Evolutionary conservation across 805 yeast species (phyloP), one percentile per base, ranked within the genome.

Genomic region (Zygoascus ofunaensis): DNA sequence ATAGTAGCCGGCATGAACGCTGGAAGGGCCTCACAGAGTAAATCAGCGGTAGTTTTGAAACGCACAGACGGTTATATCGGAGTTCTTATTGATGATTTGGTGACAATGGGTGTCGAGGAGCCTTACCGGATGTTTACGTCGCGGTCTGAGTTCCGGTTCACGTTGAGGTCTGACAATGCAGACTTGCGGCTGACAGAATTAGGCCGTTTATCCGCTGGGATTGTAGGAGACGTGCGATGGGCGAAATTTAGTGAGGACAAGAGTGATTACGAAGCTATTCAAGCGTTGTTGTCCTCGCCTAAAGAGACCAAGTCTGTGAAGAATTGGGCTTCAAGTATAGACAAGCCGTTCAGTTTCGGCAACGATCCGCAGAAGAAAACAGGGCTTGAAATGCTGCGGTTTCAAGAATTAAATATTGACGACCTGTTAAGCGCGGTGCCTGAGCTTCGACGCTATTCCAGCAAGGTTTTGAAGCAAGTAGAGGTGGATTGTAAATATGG

Each of bases 81-180:
- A 1, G 95, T 92, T 4, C 66, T 92, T 47, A 80, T 92, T 39
- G 98, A 92, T 62, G 99, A 92, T 65, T 70, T 92, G 51, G 82
- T 89, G 24, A 89, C 96, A 0, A 87, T 87, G 61, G 99, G 98
- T 17, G 95, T 92, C 1, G 85, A 80, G 48, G 99, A 92, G 61
- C 99, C 99, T 1, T 92, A 92, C 60, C 70, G 99, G 51, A 92
- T 92, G 98, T 92, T 92, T 59, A 92, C 98, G 0, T 87, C 97
- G 4, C 73, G 99, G 41, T 84, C 95, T 0, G 99, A 92, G 60
- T 92, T 87, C 60, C 71, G 98, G 58, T 77, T 92, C 33, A 80
- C 87, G 28, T 86, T 87, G 3, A 70, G 99, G 47, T 80, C 95
- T 0, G 98, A 92, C 61, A 92, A 92, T 66, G 97, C 99, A 0